Evolutionary conservation across 2,329 filamentous ascomycete species (phyloP).

Genomic region (Apiospora aurea): DNA sequence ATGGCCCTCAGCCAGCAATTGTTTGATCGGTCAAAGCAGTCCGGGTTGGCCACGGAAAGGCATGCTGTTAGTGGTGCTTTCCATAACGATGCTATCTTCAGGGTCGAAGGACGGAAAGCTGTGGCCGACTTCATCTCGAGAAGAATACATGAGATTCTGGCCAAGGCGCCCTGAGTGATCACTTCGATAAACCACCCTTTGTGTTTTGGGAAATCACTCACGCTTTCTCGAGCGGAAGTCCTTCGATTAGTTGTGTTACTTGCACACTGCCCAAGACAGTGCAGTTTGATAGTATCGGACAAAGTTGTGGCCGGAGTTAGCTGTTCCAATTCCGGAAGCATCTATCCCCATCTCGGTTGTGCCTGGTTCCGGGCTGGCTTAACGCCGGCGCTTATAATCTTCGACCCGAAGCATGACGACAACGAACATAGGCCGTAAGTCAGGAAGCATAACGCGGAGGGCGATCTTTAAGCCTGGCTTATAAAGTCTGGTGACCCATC

Average conservation of each 20-base stretch:
- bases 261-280: not conserved
- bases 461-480: not conserved
- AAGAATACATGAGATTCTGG: slow-evolving; percentile 7
- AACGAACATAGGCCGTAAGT: not conserved
- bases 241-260: not conserved
- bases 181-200: not conserved
- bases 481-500: too few species aligned
- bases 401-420: not conserved
- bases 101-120: slow-evolving; percentile 51
- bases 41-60: slow-evolving; percentile 55
- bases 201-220: not conserved
- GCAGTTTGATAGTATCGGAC: not conserved
- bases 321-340: not conserved
- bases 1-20: slow-evolving; percentile 55
- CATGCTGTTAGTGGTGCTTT: slow-evolving; percentile 56
- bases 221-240: not conserved
- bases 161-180: not conserved
- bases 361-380: not conserved
- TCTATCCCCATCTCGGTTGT: not conserved
- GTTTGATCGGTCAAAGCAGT: slow-evolving; percentile 53
- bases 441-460: too few species aligned
- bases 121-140: slow-evolving; percentile 52
- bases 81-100: slow-evolving; percentile 63
- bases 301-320: not conserved
- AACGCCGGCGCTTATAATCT: not conserved